Conservation (phyloP, 1,284 basidiomycete genomes). For the Fomitopsis pinicola region DNA sequence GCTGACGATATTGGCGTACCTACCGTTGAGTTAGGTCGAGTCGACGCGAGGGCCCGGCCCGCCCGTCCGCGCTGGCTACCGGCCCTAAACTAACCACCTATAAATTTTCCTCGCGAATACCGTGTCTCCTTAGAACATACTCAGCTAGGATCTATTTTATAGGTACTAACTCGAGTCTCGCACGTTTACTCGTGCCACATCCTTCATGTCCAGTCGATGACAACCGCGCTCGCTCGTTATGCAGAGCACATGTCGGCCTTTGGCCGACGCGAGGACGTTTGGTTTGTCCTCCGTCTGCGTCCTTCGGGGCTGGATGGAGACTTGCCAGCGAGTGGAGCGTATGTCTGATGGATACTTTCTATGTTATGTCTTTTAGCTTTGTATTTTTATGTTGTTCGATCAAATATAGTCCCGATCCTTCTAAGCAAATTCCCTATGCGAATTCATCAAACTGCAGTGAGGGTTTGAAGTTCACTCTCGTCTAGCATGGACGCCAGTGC, state of each 20-base stretch:
- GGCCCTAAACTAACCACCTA: constrained; percentile 36
- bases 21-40: no score
- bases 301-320: constrained; percentile 2
- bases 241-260: constrained; percentile 66
- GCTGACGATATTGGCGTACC: no score
- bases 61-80: constrained; percentile 2
- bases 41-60: no score
- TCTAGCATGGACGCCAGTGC: no score
- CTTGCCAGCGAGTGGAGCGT: constrained; percentile 10
- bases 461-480: no score
- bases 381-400: no score
- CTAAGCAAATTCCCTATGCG: no score
- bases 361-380: no score
- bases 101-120: constrained; percentile 21
- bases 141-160: constrained; percentile 87
- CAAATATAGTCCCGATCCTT: no score
- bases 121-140: constrained; percentile 68
- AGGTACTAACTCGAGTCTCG: constrained; percentile 87
- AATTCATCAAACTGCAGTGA: no score
- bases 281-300: constrained; percentile 28
- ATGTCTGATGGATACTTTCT: constrained; percentile 10
- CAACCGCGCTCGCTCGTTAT: constrained; percentile 62
- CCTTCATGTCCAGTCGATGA: constrained; percentile 81
- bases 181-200: constrained; percentile 83
- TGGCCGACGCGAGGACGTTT: constrained; percentile 72